Conservation (phyloP, 257 asterid genomes). For the Solanum pinnatisectum region DNA sequence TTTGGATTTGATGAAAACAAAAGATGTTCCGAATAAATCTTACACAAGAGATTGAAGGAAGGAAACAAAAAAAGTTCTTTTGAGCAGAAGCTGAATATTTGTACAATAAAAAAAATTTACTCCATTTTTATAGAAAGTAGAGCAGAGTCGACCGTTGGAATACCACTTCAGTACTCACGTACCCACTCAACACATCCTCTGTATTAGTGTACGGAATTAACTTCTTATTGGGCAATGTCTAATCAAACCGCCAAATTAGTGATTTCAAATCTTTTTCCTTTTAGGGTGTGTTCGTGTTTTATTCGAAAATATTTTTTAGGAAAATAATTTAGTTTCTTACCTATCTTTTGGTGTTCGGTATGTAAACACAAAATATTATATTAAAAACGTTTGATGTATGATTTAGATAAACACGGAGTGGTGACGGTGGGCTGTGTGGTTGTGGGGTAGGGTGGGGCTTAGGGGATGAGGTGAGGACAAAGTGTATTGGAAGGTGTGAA, state of each 20-base stretch:
- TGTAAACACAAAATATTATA: too few relatives aligned
- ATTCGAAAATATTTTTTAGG: not conserved
- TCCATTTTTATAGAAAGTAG: not conserved
- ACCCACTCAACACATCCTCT: not conserved
- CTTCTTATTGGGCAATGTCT: not conserved
- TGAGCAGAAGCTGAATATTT: not conserved
- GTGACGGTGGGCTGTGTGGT: too few relatives aligned
- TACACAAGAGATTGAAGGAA: too few relatives aligned
- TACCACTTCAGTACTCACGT: slow-evolving; percentile 12
- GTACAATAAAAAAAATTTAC: not conserved
- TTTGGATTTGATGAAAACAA: not conserved
- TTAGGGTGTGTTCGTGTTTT: not conserved
- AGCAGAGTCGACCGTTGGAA: slow-evolving; percentile 65
- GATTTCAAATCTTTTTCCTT: not conserved
- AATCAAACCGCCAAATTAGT: not conserved
- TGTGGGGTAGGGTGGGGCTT: too few relatives aligned
- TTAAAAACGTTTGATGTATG: too few relatives aligned
- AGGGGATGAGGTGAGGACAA: too few relatives aligned
- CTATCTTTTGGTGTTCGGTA: not conserved
- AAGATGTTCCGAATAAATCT: too few relatives aligned
- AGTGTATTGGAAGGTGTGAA: too few relatives aligned
- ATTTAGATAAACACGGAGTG: too few relatives aligned
- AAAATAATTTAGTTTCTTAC: not conserved
- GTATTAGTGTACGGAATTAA: not conserved
- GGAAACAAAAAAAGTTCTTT: not conserved